These are phyloP conservation scores for Beauveria scarabaeidicola DNA, from an alignment of 2,329 filamentous ascomycete species.

Conservation along the genomic window DNA sequence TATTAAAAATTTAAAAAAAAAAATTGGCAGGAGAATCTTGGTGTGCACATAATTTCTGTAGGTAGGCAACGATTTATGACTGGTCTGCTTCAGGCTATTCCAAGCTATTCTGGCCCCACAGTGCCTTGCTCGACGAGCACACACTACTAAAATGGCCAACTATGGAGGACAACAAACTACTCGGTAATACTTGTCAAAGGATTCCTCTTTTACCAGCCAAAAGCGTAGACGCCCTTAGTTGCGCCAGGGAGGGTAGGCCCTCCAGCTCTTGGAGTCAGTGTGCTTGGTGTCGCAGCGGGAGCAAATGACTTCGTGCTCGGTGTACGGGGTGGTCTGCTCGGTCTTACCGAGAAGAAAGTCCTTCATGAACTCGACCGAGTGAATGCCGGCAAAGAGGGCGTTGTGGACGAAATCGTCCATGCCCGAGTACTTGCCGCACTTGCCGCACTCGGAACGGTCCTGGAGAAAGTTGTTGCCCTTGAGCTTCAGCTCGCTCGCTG, in stretches of 20 bases:
- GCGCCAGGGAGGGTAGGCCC: not conserved
- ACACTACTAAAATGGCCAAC: not conserved
- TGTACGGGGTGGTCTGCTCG: not conserved
- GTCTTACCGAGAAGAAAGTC: not conserved
- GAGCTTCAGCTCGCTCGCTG: conserved; percentile 4
- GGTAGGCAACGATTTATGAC: too few species aligned
- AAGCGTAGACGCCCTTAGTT: not conserved
- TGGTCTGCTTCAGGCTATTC: not conserved
- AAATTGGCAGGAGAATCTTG: too few species aligned
- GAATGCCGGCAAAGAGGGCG: conserved; percentile 8
- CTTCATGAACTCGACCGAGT: conserved; percentile 9
- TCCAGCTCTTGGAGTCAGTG: not conserved
- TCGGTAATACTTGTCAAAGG: not conserved
- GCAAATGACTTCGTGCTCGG: conserved; percentile 1
- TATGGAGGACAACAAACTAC: not conserved
- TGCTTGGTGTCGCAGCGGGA: conserved; percentile 9
- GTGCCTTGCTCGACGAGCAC: not conserved
- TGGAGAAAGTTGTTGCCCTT: not conserved
- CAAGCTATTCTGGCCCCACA: not conserved
- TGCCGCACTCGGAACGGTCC: conserved; percentile 7
- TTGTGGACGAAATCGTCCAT: conserved; percentile 11
- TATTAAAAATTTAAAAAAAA: too few species aligned
- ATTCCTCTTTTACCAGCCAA: not conserved
- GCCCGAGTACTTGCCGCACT: conserved; percentile 9
- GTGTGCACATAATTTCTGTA: too few species aligned